A percentile compares a stretch with the other conserved stretches of the same genome.
Evolutionary conservation across 2,329 filamentous ascomycete species (phyloP).

Genomic region (Neofusicoccum umdonicola): DNA sequence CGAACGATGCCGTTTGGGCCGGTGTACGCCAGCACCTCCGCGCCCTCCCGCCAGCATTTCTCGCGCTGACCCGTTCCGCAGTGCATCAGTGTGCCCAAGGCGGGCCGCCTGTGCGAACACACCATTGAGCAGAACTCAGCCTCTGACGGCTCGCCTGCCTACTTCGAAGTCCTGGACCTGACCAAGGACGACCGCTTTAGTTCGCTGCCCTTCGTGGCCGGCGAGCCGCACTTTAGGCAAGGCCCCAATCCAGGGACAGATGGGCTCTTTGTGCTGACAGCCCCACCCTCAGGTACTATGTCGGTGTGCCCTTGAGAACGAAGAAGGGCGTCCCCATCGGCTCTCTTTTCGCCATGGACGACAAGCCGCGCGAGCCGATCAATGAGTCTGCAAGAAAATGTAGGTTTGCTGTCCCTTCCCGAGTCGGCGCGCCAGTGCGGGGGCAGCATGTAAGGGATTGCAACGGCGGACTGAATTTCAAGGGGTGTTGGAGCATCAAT

Average conservation of each 20-base stretch:
- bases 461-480: neutral
- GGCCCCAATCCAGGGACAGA: neutral
- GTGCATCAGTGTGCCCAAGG: slow-evolving; percentile 34
- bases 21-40: slow-evolving; percentile 22
- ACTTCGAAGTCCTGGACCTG: slow-evolving; percentile 40
- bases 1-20: slow-evolving; percentile 35
- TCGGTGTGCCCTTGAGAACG: slow-evolving; percentile 33
- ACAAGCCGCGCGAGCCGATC: slow-evolving; percentile 23
- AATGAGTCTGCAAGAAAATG: slow-evolving; percentile 21
- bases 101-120: slow-evolving; percentile 35
- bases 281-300: slow-evolving; percentile 27
- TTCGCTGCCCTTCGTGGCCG: slow-evolving; percentile 28
- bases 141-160: slow-evolving; percentile 31
- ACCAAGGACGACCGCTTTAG: slow-evolving; percentile 33
- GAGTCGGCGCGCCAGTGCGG: neutral
- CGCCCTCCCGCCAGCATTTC: neutral
- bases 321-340: slow-evolving; percentile 34
- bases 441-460: neutral
- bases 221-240: slow-evolving; percentile 25
- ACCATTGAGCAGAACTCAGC: slow-evolving; percentile 24
- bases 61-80: slow-evolving; percentile 2
- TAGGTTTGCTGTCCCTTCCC: slow-evolving; percentile 9
- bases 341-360: slow-evolving; percentile 31
- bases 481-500: neutral
- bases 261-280: neutral